These are phyloP conservation scores for Xanthoconium purpureum DNA, from an alignment of 768 basidiomycete species.

Conservation along the genomic window DNA sequence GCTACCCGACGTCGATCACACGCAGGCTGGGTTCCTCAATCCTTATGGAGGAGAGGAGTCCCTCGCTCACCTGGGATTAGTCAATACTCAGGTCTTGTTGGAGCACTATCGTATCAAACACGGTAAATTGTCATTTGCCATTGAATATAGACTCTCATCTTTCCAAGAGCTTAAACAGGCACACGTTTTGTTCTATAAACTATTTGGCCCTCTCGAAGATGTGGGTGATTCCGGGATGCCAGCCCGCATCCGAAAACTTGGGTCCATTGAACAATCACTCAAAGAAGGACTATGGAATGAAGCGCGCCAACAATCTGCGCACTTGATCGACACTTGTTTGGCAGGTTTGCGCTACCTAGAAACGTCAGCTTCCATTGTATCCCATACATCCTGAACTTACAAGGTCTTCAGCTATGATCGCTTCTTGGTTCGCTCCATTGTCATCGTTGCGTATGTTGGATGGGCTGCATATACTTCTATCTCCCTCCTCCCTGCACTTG, in stretches of 20 bases:
- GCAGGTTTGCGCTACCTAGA: constrained; percentile 74
- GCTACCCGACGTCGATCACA: constrained; percentile 69
- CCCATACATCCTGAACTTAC: constrained; percentile 5
- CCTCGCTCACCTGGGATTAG: constrained; percentile 52
- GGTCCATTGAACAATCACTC: constrained; percentile 47
- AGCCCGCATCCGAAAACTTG: constrained; percentile 36
- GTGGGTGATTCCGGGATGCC: constrained; percentile 24
- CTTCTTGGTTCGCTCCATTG: constrained; percentile 63
- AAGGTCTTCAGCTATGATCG: constrained; percentile 58
- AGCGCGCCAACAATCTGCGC: constrained; percentile 47
- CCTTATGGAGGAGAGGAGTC: constrained; percentile 44
- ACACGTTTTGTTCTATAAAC: constrained; percentile 60
- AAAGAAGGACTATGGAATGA: constrained; percentile 39
- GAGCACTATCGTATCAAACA: constrained; percentile 80
- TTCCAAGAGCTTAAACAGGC: constrained; percentile 56
- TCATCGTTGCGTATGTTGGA: constrained; percentile 68
- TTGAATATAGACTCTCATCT: constrained; percentile 1
- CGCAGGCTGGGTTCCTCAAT: constrained; percentile 55
- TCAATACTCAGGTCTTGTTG: constrained; percentile 68
- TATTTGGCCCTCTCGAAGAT: constrained; percentile 51
- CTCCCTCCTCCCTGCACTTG: constrained; percentile 49
- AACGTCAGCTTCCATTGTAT: constrained; percentile 38
- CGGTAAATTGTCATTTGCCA: constrained; percentile 39
- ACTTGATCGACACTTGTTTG: constrained; percentile 53
- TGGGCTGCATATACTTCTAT: constrained; percentile 71